phyloP scores from a whole-genome alignment of 257 asterid genomes.

The Hygrophila difformis region DNA sequence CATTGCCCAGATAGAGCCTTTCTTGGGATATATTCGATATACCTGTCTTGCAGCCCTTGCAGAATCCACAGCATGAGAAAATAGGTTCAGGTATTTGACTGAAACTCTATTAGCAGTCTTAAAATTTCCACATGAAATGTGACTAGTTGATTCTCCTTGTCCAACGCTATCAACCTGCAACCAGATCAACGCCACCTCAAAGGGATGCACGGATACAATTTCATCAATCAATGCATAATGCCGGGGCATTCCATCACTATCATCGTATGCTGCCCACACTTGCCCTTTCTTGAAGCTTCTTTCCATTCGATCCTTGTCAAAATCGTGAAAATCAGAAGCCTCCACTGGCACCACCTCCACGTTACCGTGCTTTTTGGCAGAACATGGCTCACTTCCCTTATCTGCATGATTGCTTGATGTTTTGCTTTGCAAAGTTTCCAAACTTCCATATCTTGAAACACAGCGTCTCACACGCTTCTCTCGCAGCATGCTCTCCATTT shows the following conservation, averaged over 20 bases:
- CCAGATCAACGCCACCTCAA: conserved; percentile 60
- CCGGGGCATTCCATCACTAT: conserved; percentile 71
- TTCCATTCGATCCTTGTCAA: conserved; percentile 58
- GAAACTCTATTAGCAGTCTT: conserved; percentile 41
- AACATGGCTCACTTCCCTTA: conserved; percentile 12
- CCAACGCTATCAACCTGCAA: conserved; percentile 37
- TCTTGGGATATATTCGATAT: conserved; percentile 62
- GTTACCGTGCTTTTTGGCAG: conserved; percentile 17
- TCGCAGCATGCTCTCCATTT: not conserved
- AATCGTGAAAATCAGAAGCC: conserved; percentile 63
- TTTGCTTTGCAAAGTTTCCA: conserved; percentile 4
- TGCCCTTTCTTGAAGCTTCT: conserved; percentile 81
- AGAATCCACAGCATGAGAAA: conserved; percentile 62
- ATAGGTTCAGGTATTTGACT: conserved; percentile 43
- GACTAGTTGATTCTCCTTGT: conserved; percentile 26
- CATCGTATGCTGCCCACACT: conserved; percentile 87
- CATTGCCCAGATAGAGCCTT: conserved; percentile 92
- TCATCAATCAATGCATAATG: conserved; percentile 70
- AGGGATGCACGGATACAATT: conserved; percentile 54
- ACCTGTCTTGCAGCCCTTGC: conserved; percentile 67
- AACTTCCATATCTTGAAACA: conserved; percentile 27
- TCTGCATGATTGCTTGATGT: conserved; percentile 13
- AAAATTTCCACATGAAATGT: conserved; percentile 66
- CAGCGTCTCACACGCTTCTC: conserved; percentile 32
- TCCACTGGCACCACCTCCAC: conserved; percentile 42